Conservation (phyloP, 805 yeast species). For the Cyberlindnera euphorbiae region DNA sequence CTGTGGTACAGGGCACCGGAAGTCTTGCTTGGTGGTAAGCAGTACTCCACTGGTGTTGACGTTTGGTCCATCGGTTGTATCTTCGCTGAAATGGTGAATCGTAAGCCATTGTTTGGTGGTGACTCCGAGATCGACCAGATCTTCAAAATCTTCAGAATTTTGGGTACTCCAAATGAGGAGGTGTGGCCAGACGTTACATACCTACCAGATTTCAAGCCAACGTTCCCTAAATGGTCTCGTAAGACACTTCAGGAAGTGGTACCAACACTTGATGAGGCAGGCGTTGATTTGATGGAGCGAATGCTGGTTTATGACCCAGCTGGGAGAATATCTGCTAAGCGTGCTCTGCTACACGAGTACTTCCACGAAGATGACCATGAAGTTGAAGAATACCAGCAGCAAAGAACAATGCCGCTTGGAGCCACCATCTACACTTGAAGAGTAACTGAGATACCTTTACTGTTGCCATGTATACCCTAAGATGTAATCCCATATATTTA, state of each 20-base stretch:
- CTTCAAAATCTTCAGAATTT: constrained; percentile 82
- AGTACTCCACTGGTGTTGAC: constrained; percentile 96
- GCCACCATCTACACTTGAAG: constrained; percentile 24
- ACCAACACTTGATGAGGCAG: constrained; percentile 76
- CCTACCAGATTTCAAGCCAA: constrained; percentile 88
- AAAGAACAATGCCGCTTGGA: constrained; percentile 27
- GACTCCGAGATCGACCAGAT: constrained; percentile 97
- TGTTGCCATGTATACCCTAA: too few relatives aligned
- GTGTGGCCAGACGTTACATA: constrained; percentile 92
- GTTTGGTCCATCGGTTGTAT: constrained; percentile 99
- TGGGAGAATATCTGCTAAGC: constrained; percentile 86
- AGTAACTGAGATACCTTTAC: background rate
- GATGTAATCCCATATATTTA: too few relatives aligned
- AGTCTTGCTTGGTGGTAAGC: constrained; percentile 90
- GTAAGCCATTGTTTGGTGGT: constrained; percentile 94
- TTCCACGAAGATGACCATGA: constrained; percentile 50
- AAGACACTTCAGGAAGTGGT: constrained; percentile 67
- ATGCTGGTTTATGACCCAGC: constrained; percentile 91
- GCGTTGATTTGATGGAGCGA: constrained; percentile 75
- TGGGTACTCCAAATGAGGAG: constrained; percentile 93
- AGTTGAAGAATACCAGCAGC: constrained; percentile 25
- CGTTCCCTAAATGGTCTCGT: constrained; percentile 87
- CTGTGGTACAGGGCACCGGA: constrained; percentile 98
- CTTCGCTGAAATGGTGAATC: constrained; percentile 95
- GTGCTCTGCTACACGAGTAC: constrained; percentile 87